A percentile compares a stretch with the other conserved stretches of the same genome.
These are phyloP conservation scores for Candida oleophila DNA, from an alignment of 805 yeast genomes.

Conservation along the genomic window DNA sequence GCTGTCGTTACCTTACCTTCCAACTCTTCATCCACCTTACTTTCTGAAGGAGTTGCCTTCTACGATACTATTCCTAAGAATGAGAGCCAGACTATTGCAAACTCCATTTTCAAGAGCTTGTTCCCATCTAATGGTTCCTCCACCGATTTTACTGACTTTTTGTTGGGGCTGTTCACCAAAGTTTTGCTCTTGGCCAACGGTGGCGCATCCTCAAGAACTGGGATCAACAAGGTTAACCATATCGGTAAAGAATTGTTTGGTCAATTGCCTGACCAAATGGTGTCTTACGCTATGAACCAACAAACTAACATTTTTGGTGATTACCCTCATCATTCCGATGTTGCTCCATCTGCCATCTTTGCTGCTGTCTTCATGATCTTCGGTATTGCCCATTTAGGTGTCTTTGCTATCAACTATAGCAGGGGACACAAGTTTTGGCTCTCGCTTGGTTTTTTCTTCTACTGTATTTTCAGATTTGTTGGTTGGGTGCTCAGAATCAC, in stretches of 20 bases:
- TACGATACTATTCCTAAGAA: not conserved
- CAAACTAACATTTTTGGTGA: constrained; percentile 19
- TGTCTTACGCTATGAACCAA: constrained; percentile 13
- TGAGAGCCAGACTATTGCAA: not conserved
- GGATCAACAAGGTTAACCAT: constrained; percentile 26
- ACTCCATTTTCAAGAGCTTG: not conserved
- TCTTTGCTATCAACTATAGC: constrained; percentile 15
- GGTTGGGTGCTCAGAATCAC: constrained; percentile 16
- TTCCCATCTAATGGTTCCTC: not conserved
- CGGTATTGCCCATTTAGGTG: constrained; percentile 13
- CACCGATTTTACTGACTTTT: not conserved
- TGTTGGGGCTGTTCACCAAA: not conserved
- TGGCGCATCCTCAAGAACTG: constrained; percentile 33
- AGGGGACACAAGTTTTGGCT: constrained; percentile 22
- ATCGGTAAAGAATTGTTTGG: constrained; percentile 5
- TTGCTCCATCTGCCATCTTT: constrained; percentile 17
- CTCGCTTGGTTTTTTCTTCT: constrained; percentile 15
- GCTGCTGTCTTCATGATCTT: constrained; percentile 14
- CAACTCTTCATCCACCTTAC: not conserved
- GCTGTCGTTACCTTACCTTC: not conserved
- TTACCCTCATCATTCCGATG: constrained; percentile 15
- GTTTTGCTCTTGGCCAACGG: constrained; percentile 11
- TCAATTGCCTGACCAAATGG: constrained; percentile 4
- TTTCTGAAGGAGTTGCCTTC: not conserved
- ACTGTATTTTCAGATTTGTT: constrained; percentile 12